Evolutionary conservation across 345 rosid species (phyloP), one percentile per base, ranked within the genome.

Genomic region (Aethionema arabicum): DNA sequence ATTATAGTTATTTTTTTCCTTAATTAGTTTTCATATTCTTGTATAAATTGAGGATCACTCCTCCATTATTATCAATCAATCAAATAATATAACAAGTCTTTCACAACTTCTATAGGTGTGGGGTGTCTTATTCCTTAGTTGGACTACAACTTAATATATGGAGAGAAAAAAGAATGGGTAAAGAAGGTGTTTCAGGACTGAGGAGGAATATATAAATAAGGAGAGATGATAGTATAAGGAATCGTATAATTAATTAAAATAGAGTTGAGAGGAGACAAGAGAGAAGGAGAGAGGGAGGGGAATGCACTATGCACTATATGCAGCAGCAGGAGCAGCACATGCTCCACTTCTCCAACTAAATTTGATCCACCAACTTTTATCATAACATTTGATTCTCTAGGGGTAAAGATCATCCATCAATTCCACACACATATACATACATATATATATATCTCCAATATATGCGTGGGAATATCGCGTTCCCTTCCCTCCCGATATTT

Each of bases 391-490:
- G 65, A 68, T 68, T 68, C 72, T 52, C 54, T 29, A 59, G 27
- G 27, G 27, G 27, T 21, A 21, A 21, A 68, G 54, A 68, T 52
- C 66, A 59, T 49, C 72, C 44, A 67, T 67, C 65, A 51, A 12
- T 67, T 32, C 45, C 9, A 59, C 59, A 61, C 53, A 64, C 45
- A 59, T 68, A 36, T 66, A 67, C 42, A 50, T 11, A 59, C 52
- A 61, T 61, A 64, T 52, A 59, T 68, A 36, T 66, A 67, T 51
- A 50, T 54, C 45, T 69, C 41, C 61, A 38, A 53, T 69, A 61
- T 69, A 49, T 63, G 63, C 74, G 74, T 70, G 74, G 74, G 74
- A 62, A 70, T 70, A 63, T 70, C 74, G 74, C 46, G 38, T 21
- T 35, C 7, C 38, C 68, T 69, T 54, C 27, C 37, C 74, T 55